A percentile compares a stretch with the other conserved stretches of the same genome.
Evolutionary conservation across 805 yeast genomes (phyloP).

Genomic region (Blastobotrys robertii): DNA sequence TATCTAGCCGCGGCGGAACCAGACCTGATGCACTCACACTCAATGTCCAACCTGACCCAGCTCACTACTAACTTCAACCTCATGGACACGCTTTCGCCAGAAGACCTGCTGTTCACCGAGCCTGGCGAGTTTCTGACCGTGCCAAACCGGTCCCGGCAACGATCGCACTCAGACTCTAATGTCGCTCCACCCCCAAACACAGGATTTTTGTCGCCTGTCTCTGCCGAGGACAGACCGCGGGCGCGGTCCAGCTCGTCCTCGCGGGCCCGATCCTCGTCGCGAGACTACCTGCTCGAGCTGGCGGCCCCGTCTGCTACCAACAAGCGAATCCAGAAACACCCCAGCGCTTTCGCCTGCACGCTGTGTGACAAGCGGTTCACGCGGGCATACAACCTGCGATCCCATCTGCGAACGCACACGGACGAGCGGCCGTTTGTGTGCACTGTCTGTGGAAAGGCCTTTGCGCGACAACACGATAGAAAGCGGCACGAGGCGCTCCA

Average conservation of each 20-base stretch:
- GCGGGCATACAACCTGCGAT: conserved; percentile 83
- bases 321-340: conserved; percentile 57
- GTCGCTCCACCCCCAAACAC: not conserved
- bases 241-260: conserved; percentile 4
- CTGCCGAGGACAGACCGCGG: conserved; percentile 1
- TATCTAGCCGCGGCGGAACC: conserved; percentile 2
- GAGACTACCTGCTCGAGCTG: conserved; percentile 56
- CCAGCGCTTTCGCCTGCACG: conserved; percentile 65
- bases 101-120: not conserved
- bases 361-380: conserved; percentile 83
- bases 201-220: conserved; percentile 4
- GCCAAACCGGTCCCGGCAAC: conserved; percentile 3
- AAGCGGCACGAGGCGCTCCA: conserved; percentile 71
- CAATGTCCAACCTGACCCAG: conserved; percentile 8
- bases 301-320: conserved; percentile 48
- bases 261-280: conserved; percentile 4
- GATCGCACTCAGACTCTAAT: conserved; percentile 10
- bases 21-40: not conserved
- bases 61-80: conserved; percentile 11
- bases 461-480: conserved; percentile 70
- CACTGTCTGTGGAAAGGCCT: conserved; percentile 51
- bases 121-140: not conserved
- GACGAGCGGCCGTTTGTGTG: conserved; percentile 64
- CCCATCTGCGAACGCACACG: conserved; percentile 83
- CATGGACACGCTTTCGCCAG: conserved; percentile 1